Evolutionary conservation across 352 stramenopile species (phyloP), one percentile per base, ranked within the genome.

Genomic region (Pythium pyrilobum): DNA sequence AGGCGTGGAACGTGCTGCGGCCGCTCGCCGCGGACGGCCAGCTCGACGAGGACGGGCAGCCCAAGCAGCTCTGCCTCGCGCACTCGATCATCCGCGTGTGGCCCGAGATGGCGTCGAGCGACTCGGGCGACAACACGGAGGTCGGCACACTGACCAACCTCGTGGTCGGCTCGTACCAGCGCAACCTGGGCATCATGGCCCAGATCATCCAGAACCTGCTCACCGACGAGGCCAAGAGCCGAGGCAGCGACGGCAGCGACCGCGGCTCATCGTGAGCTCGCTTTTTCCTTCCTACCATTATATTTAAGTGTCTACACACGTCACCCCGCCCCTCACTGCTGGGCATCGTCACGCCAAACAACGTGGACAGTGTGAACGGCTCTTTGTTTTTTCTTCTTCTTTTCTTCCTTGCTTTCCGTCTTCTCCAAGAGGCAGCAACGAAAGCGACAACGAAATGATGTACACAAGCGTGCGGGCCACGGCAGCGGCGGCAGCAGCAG

Each of bases 131-230:
- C 42, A 54, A 69, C 32, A 62, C 56, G 2, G 59, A 56, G 18
- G 65, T 79, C 11, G 67, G 64, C 31, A 67, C 66, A 47, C 68
- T 85, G 47, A 78, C 67, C 5, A 71, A 81, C 20, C 43, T 77
- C 4, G 64, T 85, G 31, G 62, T 85, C 0, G 62, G 55, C 11
- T 71, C 71, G 12, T 85, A 81, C 38, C 59, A 72, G 18, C 62
- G 58, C n/a, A 81, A 70, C 32, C 61, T 80, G 4, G 65, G 64
- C 4, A 54, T 76, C 39, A 40, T 79, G 52, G 62, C 66, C n/a
- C 65, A 77, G 40, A 57, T 71, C 46, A 67, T 77, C 28, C 59
- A 77, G 36, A 68, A 66, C 28, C 59, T 77, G 15, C 37, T 81
- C 11, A 40, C 36, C 12, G 54, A 56, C 16, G 54, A 55, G 32